Conservation (phyloP, 345 rosid species). For the Reutealis trisperma region DNA sequence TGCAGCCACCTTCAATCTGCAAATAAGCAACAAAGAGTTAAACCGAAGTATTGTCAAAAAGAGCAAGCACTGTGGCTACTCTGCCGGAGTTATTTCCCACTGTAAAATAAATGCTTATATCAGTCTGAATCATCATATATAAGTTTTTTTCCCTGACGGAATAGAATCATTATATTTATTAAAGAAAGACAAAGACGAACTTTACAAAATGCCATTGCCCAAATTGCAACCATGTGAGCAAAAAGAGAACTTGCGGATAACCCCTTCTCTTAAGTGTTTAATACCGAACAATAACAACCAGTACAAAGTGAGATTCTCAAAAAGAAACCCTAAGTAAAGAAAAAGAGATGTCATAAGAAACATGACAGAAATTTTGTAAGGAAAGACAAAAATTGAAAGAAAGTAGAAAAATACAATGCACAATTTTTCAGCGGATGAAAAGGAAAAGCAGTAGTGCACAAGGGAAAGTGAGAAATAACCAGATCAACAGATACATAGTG, state of each 20-base stretch:
- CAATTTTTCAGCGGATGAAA: too few relatives aligned
- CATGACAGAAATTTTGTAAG: not conserved
- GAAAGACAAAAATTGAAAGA: too few relatives aligned
- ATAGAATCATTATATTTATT: not conserved
- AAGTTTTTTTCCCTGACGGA: too few relatives aligned
- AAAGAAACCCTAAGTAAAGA: too few relatives aligned
- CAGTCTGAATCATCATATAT: too few relatives aligned
- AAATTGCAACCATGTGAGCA: not conserved
- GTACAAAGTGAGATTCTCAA: not conserved
- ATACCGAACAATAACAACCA: not conserved
- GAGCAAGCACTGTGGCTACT: not conserved
- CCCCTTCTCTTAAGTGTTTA: not conserved
- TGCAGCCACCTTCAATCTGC: slow-evolving; percentile 87
- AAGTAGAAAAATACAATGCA: not conserved
- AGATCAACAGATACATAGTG: not conserved
- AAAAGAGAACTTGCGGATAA: too few relatives aligned
- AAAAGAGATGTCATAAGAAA: not conserved
- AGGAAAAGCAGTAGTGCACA: not conserved
- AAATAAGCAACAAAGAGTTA: slow-evolving; percentile 20
- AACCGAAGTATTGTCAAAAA: not conserved
- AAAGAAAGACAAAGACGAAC: not conserved
- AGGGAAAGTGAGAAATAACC: not conserved
- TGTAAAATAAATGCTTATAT: not conserved
- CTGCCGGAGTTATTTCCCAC: not conserved
- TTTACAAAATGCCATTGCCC: not conserved